Conservation (phyloP, 1,284 basidiomycete species). For the Inonotus hispidus region DNA sequence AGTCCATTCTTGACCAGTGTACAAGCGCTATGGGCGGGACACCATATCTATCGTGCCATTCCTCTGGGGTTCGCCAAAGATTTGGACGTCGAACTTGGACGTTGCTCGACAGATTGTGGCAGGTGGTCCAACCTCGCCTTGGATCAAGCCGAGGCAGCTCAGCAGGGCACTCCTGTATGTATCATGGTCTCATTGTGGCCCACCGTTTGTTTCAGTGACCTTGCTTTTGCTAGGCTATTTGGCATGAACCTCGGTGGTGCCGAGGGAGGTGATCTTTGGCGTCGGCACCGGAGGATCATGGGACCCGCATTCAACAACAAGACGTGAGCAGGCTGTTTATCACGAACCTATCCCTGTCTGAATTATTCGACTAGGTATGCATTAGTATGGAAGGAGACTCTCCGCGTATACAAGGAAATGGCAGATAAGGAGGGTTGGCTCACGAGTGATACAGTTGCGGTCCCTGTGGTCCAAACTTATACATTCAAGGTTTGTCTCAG, state of each 20-base stretch:
- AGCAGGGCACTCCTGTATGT: constrained; percentile 31
- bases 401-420: constrained; percentile 42
- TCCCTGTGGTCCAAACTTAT: constrained; percentile 35
- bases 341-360: background rate
- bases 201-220: background rate
- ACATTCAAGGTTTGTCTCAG: constrained; percentile 38
- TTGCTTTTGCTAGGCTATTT: constrained; percentile 32
- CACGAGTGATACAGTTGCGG: constrained; percentile 30
- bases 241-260: constrained; percentile 42
- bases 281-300: constrained; percentile 43
- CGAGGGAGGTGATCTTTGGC: constrained; percentile 40
- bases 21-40: constrained; percentile 33
- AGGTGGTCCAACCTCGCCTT: constrained; percentile 35
- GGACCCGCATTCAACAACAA: constrained; percentile 45
- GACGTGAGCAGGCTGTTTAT: constrained; percentile 30
- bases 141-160: constrained; percentile 35
- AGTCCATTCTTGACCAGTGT: constrained; percentile 30
- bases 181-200: background rate
- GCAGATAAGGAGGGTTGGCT: constrained; percentile 37
- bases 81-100: constrained; percentile 46
- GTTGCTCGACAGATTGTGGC: constrained; percentile 40
- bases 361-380: constrained; percentile 31
- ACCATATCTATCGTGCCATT: constrained; percentile 42
- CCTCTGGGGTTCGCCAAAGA: constrained; percentile 32
- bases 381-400: constrained; percentile 40